Evolutionary conservation across 352 stramenopile genomes (phyloP).

Genomic region (Globisporangium radiosum): DNA sequence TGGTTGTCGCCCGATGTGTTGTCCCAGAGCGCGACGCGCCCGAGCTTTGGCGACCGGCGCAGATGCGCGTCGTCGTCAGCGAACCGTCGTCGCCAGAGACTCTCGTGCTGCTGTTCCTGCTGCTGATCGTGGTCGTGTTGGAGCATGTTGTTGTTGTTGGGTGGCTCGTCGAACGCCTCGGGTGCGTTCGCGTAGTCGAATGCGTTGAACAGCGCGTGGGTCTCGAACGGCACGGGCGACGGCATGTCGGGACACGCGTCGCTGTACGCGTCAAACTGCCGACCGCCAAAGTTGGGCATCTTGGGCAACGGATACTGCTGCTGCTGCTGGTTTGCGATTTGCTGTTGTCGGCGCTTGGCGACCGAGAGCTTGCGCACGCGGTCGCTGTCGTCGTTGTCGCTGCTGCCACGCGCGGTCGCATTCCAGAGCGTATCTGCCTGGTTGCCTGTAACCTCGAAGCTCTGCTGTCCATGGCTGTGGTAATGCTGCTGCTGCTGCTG

Average conservation of each 20-base stretch:
- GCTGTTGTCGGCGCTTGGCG: conserved; percentile 15
- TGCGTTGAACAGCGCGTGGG: conserved; percentile 25
- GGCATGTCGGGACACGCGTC: conserved; percentile 13
- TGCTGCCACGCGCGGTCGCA: conserved; percentile 5
- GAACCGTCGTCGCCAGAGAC: conserved; percentile 36
- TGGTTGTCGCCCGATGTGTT: conserved; percentile 9
- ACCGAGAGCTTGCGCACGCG: conserved; percentile 34
- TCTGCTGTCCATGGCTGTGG: background rate
- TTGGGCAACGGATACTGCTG: background rate
- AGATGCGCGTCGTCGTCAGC: conserved; percentile 2
- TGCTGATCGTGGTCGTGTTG: background rate
- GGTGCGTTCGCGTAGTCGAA: conserved; percentile 40
- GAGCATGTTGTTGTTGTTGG: conserved; percentile 8
- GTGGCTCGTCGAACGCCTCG: conserved; percentile 25
- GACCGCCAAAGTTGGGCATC: conserved; percentile 9
- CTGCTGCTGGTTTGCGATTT: background rate
- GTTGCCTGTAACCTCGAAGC: conserved; percentile 15
- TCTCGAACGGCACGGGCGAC: conserved; percentile 14
- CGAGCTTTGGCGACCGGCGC: conserved; percentile 26
- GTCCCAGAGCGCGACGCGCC: conserved; percentile 35
- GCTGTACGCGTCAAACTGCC: conserved; percentile 15
- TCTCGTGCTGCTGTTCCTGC: conserved; percentile 4
- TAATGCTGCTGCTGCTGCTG: conserved; percentile 10
- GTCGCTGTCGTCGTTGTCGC: conserved; percentile 22
- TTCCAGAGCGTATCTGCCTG: conserved; percentile 10